Evolutionary conservation across 2,329 filamentous ascomycete genomes (phyloP).

Genomic region (Fusarium tanahbumbuense): DNA sequence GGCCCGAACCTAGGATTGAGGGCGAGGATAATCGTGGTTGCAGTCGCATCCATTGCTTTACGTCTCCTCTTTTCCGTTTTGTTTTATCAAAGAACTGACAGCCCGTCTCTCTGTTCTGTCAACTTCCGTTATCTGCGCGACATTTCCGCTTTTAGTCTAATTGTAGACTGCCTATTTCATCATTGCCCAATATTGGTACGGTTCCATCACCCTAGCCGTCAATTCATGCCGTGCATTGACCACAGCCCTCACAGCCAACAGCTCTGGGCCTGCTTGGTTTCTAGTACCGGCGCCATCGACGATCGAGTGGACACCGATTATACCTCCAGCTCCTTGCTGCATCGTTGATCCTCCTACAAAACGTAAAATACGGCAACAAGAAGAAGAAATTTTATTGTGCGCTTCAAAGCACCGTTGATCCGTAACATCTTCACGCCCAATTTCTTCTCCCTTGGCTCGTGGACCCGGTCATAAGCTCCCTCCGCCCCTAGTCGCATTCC

Average conservation of each 20-base stretch:
- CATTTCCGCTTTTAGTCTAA: constrained; percentile 2
- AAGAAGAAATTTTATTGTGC: constrained; percentile 3
- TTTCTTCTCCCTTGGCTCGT: constrained; percentile 16
- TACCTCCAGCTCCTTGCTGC: neutral
- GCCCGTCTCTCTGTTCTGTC: neutral
- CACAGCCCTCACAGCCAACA: constrained; percentile 3
- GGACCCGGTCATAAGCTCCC: constrained; percentile 20
- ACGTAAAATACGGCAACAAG: neutral
- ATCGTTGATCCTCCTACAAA: constrained; percentile 1
- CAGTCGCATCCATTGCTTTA: neutral
- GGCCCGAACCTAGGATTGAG: constrained; percentile 5
- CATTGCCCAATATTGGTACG: constrained; percentile 7
- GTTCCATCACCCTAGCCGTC: constrained; percentile 9
- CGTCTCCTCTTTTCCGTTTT: neutral
- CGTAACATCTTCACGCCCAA: neutral
- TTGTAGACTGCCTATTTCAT: neutral
- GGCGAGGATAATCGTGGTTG: constrained; percentile 5
- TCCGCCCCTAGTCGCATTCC: constrained; percentile 13
- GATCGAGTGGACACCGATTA: constrained; percentile 20
- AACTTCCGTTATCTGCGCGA: constrained; percentile 1
- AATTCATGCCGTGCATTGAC: constrained; percentile 31
- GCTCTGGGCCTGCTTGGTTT: constrained; percentile 9
- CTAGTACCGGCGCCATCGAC: constrained; percentile 22
- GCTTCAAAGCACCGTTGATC: constrained; percentile 12
- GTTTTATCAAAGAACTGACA: neutral